Evolutionary conservation across 163 green algal species (phyloP), one percentile per base, ranked within the genome.

Genomic region (Trebouxiophyceae sp.): DNA sequence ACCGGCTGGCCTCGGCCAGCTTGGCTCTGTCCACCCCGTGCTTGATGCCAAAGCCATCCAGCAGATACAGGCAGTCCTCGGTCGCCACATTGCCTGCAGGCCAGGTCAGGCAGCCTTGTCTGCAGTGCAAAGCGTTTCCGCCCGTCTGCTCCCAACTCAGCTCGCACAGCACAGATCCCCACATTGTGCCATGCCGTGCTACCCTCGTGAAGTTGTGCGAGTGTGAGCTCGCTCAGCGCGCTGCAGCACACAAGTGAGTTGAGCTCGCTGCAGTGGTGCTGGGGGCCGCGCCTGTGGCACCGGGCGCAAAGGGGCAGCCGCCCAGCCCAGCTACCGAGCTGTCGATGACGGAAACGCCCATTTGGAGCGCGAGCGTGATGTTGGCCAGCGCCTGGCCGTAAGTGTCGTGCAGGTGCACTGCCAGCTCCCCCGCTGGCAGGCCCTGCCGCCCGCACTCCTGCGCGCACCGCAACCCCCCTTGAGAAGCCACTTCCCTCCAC

Each of bases 331-430:
- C 89, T 4, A 93, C 74, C n/a, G 79, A 85, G 6, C 80, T 66
- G 69, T 96, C 88, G 0, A 96, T 62, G 0, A 84, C 75, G 0
- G 33, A 23, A 0, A 97, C 63, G 19, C 88, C 78, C 73, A 88
- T 55, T 33, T 86, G 81, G 32, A 95, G 65, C 1, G 86, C 66
- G 0, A 75, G 67, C 32, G 89, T 65, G 29, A 93, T 87, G 77
- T 96, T 96, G 30, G 86, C 82, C 7, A 95, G 56, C 2, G 77
- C 89, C 70, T 95, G 87, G 31, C 89, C 89, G 60, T 93, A 95
- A 12, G 87, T 96, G 77, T 93, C 86, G 65, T 92, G 86, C 76
- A 89, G 81, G 57, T 93, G 89, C 16, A 83, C 86, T 26, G 87
- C 89, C 28, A 96, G 73, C 45, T 65, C 60, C 1, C 67, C 32